These are phyloP conservation scores for Austropuccinia psidii DNA, from an alignment of 1,284 basidiomycete genomes.

Conservation along the genomic window DNA sequence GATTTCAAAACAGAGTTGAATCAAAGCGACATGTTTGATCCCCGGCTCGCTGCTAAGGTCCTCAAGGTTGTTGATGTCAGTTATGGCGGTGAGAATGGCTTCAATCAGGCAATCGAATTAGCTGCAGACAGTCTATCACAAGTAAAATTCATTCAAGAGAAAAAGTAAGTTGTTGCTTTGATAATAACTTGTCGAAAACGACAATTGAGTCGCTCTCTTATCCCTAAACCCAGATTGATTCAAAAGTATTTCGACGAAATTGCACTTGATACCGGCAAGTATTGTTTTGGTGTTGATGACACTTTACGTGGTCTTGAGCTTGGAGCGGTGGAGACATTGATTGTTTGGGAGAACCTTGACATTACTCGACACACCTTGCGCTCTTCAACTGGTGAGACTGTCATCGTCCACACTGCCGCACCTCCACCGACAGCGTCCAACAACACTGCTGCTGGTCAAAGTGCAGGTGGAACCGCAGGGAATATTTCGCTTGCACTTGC, in stretches of 20 bases:
- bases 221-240: slow-evolving; percentile 55
- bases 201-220: background rate
- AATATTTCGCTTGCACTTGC: slow-evolving; percentile 41
- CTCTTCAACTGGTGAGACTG: slow-evolving; percentile 82
- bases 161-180: slow-evolving; percentile 52
- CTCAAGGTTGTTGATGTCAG: slow-evolving; percentile 98
- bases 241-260: slow-evolving; percentile 99
- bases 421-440: slow-evolving; percentile 49
- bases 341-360: slow-evolving; percentile 97
- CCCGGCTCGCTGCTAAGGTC: slow-evolving; percentile 73
- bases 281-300: slow-evolving; percentile 96
- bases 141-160: slow-evolving; percentile 99
- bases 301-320: slow-evolving; percentile 94
- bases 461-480: slow-evolving; percentile 34
- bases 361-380: slow-evolving; percentile 74
- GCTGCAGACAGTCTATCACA: slow-evolving; percentile 91
- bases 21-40: slow-evolving; percentile 94
- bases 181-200: background rate
- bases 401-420: slow-evolving; percentile 59
- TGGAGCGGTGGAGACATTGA: slow-evolving; percentile 90
- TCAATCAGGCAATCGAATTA: slow-evolving; percentile 97
- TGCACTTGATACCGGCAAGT: slow-evolving; percentile 91
- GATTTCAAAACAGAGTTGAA: slow-evolving; percentile 98
- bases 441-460: slow-evolving; percentile 51
- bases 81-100: slow-evolving; percentile 98